These are phyloP conservation scores for Auricularia cornea DNA, from an alignment of 768 basidiomycete species.

Conservation along the genomic window DNA sequence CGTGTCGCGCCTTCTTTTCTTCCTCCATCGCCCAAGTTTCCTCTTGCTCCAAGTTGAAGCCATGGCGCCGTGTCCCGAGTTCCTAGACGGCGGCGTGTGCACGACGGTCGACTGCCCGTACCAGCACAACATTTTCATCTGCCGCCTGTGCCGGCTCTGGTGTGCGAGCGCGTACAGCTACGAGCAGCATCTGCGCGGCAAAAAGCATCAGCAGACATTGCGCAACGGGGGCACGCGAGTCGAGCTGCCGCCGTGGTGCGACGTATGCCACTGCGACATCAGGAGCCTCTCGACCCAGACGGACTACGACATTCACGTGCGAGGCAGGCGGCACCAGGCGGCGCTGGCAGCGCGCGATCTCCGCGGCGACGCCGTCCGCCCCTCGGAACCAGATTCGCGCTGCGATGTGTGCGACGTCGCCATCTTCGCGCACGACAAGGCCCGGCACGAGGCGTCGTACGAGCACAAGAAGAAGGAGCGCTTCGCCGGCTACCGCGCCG, in stretches of 20 bases:
- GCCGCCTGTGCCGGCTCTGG: neutral
- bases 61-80: slow-evolving; percentile 1
- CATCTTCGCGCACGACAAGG: neutral
- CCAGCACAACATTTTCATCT: neutral
- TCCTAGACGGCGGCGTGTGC: neutral
- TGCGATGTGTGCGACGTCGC: slow-evolving; percentile 1
- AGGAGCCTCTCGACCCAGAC: neutral
- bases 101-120: neutral
- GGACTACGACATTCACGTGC: neutral
- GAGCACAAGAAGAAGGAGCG: slow-evolving; percentile 31
- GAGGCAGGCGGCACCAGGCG: neutral
- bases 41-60: too few relatives aligned
- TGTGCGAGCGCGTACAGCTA: neutral
- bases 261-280: neutral
- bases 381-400: neutral
- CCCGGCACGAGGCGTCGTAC: neutral
- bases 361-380: neutral
- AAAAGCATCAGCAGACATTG: neutral
- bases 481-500: slow-evolving; percentile 33
- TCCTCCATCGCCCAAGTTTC: too few relatives aligned
- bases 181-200: neutral
- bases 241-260: neutral
- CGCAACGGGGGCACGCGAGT: neutral
- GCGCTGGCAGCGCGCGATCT: neutral
- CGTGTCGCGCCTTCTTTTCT: too few relatives aligned